Evolutionary conservation across 805 yeast genomes (phyloP), one percentile per base, ranked within the genome.

Genomic region (Candida schatavii): DNA sequence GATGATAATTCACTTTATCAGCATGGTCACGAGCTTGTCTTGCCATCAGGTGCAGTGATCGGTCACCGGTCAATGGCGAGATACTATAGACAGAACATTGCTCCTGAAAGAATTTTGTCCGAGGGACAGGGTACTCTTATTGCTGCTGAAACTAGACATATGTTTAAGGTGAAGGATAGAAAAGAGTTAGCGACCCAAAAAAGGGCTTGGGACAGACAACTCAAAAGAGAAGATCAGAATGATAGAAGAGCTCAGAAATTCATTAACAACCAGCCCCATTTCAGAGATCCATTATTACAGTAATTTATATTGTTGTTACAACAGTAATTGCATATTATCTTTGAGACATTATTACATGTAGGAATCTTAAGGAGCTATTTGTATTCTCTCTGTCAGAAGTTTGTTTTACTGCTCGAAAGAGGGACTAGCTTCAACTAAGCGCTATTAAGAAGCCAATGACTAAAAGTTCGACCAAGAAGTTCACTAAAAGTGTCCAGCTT

Each of bases 201-300:
- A 69, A 70, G 87, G 46, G 77, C 80, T 4, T 82, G 93, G 81
- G 74, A 68, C 43, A 76, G 73, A 48, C 70, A 67, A 49, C 69
- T 64, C 52, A 75, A 71, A 61, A 70, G 76, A 47, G 75, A 70
- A 61, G 82, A 73, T 46, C 47, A 63, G 44, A 68, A 69, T 44
- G 81, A 78, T 48, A 62, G 79, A 68, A 67, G 81, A 47, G 85
- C 87, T 23, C 77, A 80, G 42, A 85, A 80, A 61, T 79, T 79
- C 58, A 70, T 81, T 59, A 93, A 91, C 64, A 77, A 80, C 73
- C 96, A 91, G 74, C 78, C 80, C 23, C 96, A 93, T 52, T 70
- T 54, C 54, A 66, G 75, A 46, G 74, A 70, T 48, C 72, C 41
- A 14, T 38, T 38, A 25, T 38, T 38, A 31, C 41, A 38, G 23